These are phyloP conservation scores for Stylosanthes scabra DNA, from an alignment of 331 rosid species.

Conservation along the genomic window DNA sequence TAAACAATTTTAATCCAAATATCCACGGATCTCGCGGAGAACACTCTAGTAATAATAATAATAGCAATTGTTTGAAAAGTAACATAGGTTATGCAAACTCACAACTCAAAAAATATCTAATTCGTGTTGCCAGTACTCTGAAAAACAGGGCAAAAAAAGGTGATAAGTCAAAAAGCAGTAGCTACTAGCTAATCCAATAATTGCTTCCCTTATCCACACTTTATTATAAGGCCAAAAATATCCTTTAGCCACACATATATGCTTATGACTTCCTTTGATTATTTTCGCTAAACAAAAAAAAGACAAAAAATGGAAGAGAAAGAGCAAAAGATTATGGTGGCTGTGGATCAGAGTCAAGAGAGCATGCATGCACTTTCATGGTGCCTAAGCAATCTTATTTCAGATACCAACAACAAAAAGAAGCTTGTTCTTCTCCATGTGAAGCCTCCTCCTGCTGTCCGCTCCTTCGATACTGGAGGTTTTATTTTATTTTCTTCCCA, in stretches of 20 bases:
- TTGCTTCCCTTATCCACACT: slow-evolving; percentile 35
- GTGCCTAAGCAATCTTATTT: slow-evolving; percentile 70
- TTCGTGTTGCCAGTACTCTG: too few relatives aligned
- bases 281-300: background rate
- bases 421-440: slow-evolving; percentile 80
- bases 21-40: too few relatives aligned
- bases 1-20: too few relatives aligned
- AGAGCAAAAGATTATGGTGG: slow-evolving; percentile 67
- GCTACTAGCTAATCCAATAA: slow-evolving; percentile 2
- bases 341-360: slow-evolving; percentile 87
- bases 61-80: too few relatives aligned
- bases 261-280: too few relatives aligned
- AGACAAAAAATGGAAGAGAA: slow-evolving; percentile 41
- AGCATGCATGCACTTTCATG: slow-evolving; percentile 85
- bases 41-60: too few relatives aligned
- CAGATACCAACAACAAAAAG: slow-evolving; percentile 49
- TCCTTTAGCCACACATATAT: background rate
- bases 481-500: slow-evolving; percentile 2
- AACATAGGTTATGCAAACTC: too few relatives aligned
- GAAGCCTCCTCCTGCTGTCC: slow-evolving; percentile 66
- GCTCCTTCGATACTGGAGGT: slow-evolving; percentile 81
- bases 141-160: slow-evolving; percentile 9
- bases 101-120: too few relatives aligned
- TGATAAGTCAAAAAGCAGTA: slow-evolving; percentile 18
- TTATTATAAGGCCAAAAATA: slow-evolving; percentile 27